Base-by-base conservation (phyloP, 129 eudicot species). In the Dittrichia graveolens region DNA sequence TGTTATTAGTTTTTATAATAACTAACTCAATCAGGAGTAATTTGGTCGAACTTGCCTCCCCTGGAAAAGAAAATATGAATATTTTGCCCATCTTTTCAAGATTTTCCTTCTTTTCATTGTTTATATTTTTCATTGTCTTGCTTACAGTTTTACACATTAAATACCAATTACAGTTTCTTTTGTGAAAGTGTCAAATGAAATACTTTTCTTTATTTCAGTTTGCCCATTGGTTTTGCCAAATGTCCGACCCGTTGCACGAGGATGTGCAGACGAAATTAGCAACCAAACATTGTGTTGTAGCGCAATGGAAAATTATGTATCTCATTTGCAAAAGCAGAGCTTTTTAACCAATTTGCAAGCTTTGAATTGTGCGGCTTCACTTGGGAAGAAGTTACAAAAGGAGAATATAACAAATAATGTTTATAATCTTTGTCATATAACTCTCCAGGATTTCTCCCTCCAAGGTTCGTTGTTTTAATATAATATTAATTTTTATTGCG, bases 261-360 rank as follows among this genome's bases (percentile, higher is more conserved):
- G 85, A 37, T 94, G 98, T 73, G 81, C 83, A 40, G 69, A 74
- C 75, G 88, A 49, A 48, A 76, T 68, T 46, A 84, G 79, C 73
- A 86, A 90, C 75, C 81, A 53, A 38, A 73, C 83, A 49, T 82
- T 86, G 8, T 94, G 98, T 77, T 94, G 98, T 65, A 76, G 67
- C 64, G 86, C 96, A 6, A 65, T 90, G 72, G 91, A 66, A 53
- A 80, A 58, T 76, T 94, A 87, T 39, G 81, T 88, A 43, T 82
- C 96, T 69, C 96, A 86, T 80, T 81, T 94, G 72, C 98, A 94
- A 83, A 87, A 82, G 56, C 98, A 94, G 70, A 94, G 97, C 83
- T 90, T 94, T 65, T 77, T 81, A 54, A 94, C 98, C 74, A 94
- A 94, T 74, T 84, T 94, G 87, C 98, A 94, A 80, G 98, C 97